Base-by-base conservation (phyloP, 345 rosid species). In the Draba incana region DNA sequence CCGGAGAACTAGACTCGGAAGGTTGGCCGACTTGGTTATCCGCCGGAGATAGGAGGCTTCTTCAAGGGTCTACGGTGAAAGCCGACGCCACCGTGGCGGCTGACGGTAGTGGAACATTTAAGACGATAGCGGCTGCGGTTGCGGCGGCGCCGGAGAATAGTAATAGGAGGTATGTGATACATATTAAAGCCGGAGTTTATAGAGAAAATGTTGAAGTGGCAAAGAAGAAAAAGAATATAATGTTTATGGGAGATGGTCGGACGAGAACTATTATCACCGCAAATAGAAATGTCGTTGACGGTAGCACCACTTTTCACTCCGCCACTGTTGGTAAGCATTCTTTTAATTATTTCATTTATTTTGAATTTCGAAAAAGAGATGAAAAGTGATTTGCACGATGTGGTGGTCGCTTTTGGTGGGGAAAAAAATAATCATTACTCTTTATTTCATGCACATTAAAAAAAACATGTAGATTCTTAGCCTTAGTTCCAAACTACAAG, bases 171-270 rank as follows among this genome's bases (percentile, higher is more conserved):
- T 88, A 80, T 77, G 70, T 90, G 31, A 92, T 92, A 25, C 82
- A 60, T 73, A 88, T 92, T 8, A 88, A 88, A 63, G 91, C 97
- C 0, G 98, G 98, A 3, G 85, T 84, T 23, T 92, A 92, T 65
- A 79, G 70, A 59, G 98, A 92, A 66, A 90, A 85, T 53, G 98
- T 92, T 78, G 92, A 82, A 2, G 86, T 92, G 14, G 54, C 87
- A 0, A 90, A 81, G 75, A 73, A 52, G 75, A 83, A 85, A 69
- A 74, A 64, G 13, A 90, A 86, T 49, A 68, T 92, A 23, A 84
- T 92, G 98, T 86, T 92, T n/a, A n/a, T 90, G 41, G 98, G 98
- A 55, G 98, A 90, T 64, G 98, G 92, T 35, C 79, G 89, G 72
- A 76, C 58, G 1, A 79, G 68, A 16, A 90, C 98, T 37, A 82